phyloP scores from a whole-genome alignment of 2,329 filamentous ascomycete species.

The Coniosporium tulheliwenetii region DNA sequence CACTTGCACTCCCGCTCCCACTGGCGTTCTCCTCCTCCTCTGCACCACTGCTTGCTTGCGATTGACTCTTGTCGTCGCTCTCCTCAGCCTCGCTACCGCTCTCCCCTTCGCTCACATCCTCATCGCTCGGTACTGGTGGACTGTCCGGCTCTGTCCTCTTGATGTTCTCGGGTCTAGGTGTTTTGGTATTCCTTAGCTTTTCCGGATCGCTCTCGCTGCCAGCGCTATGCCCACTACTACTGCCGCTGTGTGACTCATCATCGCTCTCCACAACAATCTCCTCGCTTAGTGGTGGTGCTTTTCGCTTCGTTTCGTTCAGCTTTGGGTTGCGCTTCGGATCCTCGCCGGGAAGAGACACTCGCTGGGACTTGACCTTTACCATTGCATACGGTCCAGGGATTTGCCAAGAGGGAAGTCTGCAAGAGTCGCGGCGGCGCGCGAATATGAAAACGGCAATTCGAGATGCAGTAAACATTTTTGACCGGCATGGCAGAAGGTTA shows the following conservation, averaged over 20 bases:
- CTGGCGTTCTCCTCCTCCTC: conserved; percentile 3
- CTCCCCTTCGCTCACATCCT: too few species aligned
- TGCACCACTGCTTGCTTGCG: conserved; percentile 1
- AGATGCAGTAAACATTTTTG: conserved; percentile 15
- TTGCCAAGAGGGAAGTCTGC: too few species aligned
- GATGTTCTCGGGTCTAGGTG: conserved; percentile 8
- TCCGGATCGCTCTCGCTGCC: conserved; percentile 17
- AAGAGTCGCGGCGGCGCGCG: conserved; percentile 1
- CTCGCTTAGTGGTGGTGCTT: conserved; percentile 14
- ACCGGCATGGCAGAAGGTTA: conserved; percentile 6
- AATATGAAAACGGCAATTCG: too few species aligned
- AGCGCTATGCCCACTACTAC: conserved; percentile 11
- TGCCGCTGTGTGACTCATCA: not conserved
- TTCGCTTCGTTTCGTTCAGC: conserved; percentile 8
- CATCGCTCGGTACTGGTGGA: conserved; percentile 9
- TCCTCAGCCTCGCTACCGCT: too few species aligned
- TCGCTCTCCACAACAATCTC: conserved; percentile 17
- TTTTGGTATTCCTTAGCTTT: conserved; percentile 9
- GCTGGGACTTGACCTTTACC: conserved; percentile 18
- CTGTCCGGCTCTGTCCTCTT: conserved; percentile 8
- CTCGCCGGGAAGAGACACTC: conserved; percentile 16
- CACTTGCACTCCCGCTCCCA: conserved; percentile 2
- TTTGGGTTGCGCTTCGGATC: conserved; percentile 13
- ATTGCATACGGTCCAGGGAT: too few species aligned
- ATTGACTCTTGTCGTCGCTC: not conserved